phyloP scores from a whole-genome alignment of 2,329 filamentous ascomycete species.

The Phialocephala sp. region DNA sequence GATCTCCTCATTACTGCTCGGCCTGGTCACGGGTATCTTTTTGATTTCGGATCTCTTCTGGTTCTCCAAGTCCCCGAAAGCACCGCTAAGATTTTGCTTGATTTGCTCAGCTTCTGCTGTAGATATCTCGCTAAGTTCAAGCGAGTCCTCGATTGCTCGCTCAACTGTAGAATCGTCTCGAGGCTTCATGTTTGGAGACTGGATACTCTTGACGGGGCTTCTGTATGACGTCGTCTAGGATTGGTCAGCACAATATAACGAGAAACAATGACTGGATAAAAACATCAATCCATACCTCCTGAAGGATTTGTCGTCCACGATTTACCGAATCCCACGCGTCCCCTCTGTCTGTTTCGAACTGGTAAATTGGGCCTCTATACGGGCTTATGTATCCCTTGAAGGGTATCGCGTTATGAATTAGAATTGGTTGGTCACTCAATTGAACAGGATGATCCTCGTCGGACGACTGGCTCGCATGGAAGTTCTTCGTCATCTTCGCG shows the following conservation, averaged over 20 bases:
- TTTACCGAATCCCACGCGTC: constrained; percentile 25
- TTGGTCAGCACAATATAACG: not conserved
- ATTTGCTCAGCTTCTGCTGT: not conserved
- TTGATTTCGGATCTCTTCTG: not conserved
- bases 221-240: not conserved
- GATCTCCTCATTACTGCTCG: not conserved
- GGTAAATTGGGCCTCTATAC: not conserved
- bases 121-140: not conserved
- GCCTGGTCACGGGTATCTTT: not conserved
- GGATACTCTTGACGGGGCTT: not conserved
- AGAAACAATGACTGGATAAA: no score
- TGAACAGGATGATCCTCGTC: not conserved
- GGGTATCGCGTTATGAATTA: not conserved
- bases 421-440: not conserved
- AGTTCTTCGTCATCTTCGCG: constrained; percentile 35
- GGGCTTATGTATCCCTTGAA: not conserved
- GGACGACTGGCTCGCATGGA: constrained; percentile 13
- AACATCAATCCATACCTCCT: not conserved
- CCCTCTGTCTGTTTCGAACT: constrained; percentile 13
- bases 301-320: constrained; percentile 16
- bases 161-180: not conserved
- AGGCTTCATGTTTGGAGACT: not conserved
- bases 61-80: not conserved
- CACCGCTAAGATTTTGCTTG: not conserved
- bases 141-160: not conserved